Conservation (phyloP, 306 rosid genomes). For the Sindora glabra region DNA sequence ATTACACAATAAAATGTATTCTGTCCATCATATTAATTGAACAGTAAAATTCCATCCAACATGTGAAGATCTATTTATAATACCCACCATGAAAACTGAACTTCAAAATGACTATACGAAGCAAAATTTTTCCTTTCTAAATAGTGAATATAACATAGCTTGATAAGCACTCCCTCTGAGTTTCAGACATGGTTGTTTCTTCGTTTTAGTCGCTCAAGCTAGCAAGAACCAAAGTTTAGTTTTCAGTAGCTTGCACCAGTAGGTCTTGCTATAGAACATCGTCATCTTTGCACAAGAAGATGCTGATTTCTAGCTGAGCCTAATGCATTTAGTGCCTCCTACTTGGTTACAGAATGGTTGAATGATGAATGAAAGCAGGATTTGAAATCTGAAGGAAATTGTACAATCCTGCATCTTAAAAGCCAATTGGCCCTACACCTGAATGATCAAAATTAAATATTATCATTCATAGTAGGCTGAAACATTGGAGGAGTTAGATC, state of each 20-base stretch:
- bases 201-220: neutral
- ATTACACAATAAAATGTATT: too few relatives aligned
- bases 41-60: neutral
- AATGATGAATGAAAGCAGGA: neutral
- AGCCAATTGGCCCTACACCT: conserved; percentile 47
- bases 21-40: neutral
- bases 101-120: neutral
- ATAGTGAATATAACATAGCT: too few relatives aligned
- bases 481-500: neutral
- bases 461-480: neutral
- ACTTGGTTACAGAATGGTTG: neutral
- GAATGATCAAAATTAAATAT: conserved; percentile 12
- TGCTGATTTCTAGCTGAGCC: neutral
- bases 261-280: neutral
- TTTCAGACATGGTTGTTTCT: neutral
- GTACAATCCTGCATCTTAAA: conserved; percentile 12
- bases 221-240: neutral
- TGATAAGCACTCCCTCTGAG: neutral
- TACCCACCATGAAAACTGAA: neutral
- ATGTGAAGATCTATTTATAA: neutral
- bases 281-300: neutral
- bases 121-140: neutral
- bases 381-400: neutral
- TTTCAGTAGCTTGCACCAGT: neutral
- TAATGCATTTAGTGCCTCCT: neutral